These are phyloP conservation scores for Erigeron canadensis DNA, from an alignment of 129 eudicot species.

Conservation along the genomic window DNA sequence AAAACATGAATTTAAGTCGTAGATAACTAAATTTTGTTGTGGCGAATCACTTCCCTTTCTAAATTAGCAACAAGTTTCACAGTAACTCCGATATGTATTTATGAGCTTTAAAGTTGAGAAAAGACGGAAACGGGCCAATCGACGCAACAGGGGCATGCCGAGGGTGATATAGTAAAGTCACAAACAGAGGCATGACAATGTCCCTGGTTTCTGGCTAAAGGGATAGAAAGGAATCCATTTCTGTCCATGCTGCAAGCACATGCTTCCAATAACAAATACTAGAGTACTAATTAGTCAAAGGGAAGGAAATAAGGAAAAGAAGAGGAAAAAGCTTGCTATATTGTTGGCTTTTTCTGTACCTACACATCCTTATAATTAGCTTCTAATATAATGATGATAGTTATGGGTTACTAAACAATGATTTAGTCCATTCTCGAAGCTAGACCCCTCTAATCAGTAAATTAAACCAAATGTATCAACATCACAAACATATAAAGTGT, in stretches of 20 bases:
- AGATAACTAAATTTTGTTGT: no score
- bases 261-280: slow-evolving; percentile 25
- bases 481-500: not conserved
- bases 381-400: slow-evolving; percentile 2
- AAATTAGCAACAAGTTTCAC: not conserved
- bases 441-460: not conserved
- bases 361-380: slow-evolving; percentile 12
- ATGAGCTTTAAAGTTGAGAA: not conserved
- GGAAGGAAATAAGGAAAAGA: slow-evolving; percentile 29
- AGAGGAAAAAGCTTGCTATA: slow-evolving; percentile 26
- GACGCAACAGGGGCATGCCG: slow-evolving; percentile 7
- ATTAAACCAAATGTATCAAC: not conserved
- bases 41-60: no score
- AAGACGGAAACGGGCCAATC: slow-evolving; percentile 9
- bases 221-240: slow-evolving; percentile 19
- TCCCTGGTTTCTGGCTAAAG: slow-evolving; percentile 19
- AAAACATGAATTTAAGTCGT: no score
- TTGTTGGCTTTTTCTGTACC: slow-evolving; percentile 31
- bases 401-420: not conserved
- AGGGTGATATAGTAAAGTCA: slow-evolving; percentile 9
- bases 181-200: not conserved
- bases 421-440: not conserved
- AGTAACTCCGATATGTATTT: not conserved
- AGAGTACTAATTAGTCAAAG: slow-evolving; percentile 22
- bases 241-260: slow-evolving; percentile 25